These are phyloP conservation scores for Oryza nivara DNA, from an alignment of 176 grass and related monocot genomes.

Conservation along the genomic window DNA sequence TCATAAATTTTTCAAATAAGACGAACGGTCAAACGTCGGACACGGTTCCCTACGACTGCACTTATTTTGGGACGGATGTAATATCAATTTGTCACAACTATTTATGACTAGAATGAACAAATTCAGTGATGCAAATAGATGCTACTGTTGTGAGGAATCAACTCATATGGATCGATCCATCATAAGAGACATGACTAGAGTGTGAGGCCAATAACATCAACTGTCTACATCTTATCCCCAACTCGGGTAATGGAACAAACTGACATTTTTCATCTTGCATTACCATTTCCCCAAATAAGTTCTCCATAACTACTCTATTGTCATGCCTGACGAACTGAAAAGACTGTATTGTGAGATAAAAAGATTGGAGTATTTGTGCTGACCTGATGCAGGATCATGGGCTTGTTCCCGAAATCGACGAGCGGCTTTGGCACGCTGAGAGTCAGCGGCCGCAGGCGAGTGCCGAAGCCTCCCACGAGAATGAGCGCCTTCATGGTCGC, in stretches of 20 bases:
- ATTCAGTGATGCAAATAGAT: not conserved
- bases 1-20: too few species aligned
- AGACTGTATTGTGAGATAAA: not conserved
- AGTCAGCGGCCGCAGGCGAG: constrained; percentile 83
- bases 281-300: not conserved
- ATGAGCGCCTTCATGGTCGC: constrained; percentile 88
- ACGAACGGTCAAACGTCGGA: too few species aligned
- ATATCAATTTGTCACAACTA: not conserved
- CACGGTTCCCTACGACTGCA: too few species aligned
- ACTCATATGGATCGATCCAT: constrained; percentile 46
- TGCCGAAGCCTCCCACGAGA: constrained; percentile 93
- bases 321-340: not conserved
- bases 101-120: constrained; percentile 10
- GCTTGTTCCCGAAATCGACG: constrained; percentile 96
- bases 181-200: not conserved
- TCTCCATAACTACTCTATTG: not conserved
- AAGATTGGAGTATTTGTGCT: constrained; percentile 25
- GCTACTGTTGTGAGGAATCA: constrained; percentile 15
- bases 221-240: not conserved
- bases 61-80: too few species aligned
- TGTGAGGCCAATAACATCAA: constrained; percentile 15
- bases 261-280: not conserved
- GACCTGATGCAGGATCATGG: constrained; percentile 96
- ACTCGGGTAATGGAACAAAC: not conserved
- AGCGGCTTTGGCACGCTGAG: constrained; percentile 92